phyloP scores from a whole-genome alignment of 2,329 filamentous ascomycete species.

The Aspergillus udagawae region DNA sequence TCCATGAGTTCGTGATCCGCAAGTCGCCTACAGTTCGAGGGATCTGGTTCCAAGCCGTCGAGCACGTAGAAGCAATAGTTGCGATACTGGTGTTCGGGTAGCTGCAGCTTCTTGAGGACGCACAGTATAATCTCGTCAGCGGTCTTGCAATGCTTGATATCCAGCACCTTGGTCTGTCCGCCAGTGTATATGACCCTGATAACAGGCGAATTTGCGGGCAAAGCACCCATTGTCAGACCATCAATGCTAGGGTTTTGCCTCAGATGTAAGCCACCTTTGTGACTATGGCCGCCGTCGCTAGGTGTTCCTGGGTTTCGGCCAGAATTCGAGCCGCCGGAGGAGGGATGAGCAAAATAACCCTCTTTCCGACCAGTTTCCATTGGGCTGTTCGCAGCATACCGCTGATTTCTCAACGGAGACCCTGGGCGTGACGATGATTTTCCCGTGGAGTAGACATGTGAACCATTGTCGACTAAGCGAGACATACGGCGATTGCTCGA shows the following conservation, averaged over 20 bases:
- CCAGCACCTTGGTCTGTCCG: conserved; percentile 88
- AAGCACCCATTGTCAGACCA: conserved; percentile 75
- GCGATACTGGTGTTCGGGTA: conserved; percentile 85
- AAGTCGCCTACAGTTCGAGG: conserved; percentile 73
- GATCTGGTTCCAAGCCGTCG: conserved; percentile 77
- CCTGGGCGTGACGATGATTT: conserved; percentile 64
- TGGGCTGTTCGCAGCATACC: conserved; percentile 59
- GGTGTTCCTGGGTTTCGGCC: conserved; percentile 58
- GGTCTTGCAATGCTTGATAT: conserved; percentile 85
- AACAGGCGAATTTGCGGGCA: conserved; percentile 81
- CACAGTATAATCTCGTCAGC: conserved; percentile 90
- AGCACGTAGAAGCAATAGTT: conserved; percentile 98
- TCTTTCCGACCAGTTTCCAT: conserved; percentile 52
- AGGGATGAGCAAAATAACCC: conserved; percentile 53
- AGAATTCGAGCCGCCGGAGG: conserved; percentile 50
- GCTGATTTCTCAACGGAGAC: conserved; percentile 63
- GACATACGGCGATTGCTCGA: conserved; percentile 61
- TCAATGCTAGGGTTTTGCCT: conserved; percentile 82
- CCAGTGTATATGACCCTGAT: conserved; percentile 91
- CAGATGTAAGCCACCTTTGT: conserved; percentile 65
- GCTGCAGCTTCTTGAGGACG: conserved; percentile 79
- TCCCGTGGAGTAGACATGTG: conserved; percentile 41
- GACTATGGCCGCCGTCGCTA: conserved; percentile 59
- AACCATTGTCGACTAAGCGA: conserved; percentile 36
- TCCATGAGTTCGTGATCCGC: conserved; percentile 85